phyloP scores from a whole-genome alignment of 1,139 yeast genomes.

The Saccharomyces hybrid region DNA sequence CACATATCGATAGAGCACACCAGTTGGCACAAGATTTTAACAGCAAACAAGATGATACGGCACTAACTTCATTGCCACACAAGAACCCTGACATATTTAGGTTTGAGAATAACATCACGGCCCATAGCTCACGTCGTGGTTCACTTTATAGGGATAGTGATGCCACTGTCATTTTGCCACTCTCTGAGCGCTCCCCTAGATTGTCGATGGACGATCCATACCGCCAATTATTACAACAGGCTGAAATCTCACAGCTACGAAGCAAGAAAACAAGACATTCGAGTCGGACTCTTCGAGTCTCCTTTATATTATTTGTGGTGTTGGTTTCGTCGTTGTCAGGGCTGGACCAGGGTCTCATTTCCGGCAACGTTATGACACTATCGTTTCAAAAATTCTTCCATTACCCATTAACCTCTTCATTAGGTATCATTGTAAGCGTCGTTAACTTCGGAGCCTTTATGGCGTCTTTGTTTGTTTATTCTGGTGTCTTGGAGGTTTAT shows the following conservation, averaged over 20 bases:
- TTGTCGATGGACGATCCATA: constrained; percentile 2
- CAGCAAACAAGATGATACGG: constrained; percentile 7
- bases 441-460: not conserved
- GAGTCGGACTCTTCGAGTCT: not conserved
- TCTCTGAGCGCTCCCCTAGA: constrained; percentile 1
- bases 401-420: not conserved
- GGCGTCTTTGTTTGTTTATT: not conserved
- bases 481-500: not conserved
- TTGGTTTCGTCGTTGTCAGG: not conserved
- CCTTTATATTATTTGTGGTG: not conserved
- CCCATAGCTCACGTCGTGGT: constrained; percentile 4
- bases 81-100: constrained; percentile 13
- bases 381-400: not conserved
- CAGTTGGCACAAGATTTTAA: constrained; percentile 7
- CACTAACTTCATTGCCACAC: constrained; percentile 11
- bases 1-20: not conserved
- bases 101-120: constrained; percentile 6
- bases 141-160: constrained; percentile 11
- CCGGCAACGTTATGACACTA: not conserved
- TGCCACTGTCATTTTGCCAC: constrained; percentile 5
- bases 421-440: not conserved
- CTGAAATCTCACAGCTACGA: not conserved
- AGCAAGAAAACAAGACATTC: not conserved
- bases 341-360: not conserved
- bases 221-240: constrained; percentile 1